Evolutionary conservation across 805 yeast species (phyloP).

Genomic region (Helenozyma rhizophorensis): DNA sequence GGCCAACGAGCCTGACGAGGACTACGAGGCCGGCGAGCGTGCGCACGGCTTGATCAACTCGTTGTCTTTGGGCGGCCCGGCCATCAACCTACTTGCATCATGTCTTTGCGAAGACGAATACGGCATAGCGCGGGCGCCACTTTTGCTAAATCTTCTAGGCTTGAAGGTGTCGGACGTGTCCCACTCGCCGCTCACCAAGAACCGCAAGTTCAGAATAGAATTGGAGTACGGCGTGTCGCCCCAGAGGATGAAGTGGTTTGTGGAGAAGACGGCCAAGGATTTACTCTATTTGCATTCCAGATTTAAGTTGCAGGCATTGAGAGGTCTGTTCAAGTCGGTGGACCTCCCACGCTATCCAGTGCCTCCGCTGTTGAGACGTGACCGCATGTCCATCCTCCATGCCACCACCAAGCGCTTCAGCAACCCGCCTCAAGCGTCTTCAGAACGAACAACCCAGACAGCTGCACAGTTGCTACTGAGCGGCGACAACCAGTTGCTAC

Average conservation of each 20-base stretch:
- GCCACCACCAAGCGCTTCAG: not conserved
- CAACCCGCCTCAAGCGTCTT: not conserved
- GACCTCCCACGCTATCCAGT: constrained; percentile 44
- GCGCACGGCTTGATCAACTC: constrained; percentile 36
- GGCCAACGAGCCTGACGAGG: constrained; percentile 19
- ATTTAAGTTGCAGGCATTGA: constrained; percentile 42
- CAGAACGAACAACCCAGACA: constrained; percentile 1
- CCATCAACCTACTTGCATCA: constrained; percentile 70
- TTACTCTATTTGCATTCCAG: constrained; percentile 66
- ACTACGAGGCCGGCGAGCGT: constrained; percentile 31
- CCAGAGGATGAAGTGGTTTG: constrained; percentile 73
- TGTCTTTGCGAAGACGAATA: constrained; percentile 72
- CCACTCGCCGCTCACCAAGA: constrained; percentile 33
- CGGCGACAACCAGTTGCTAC: too few species aligned
- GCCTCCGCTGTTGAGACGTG: constrained; percentile 29
- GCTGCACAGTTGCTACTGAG: too few species aligned
- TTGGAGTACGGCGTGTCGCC: constrained; percentile 89
- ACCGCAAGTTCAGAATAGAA: constrained; percentile 55
- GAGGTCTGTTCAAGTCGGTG: constrained; percentile 23
- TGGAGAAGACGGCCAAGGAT: constrained; percentile 69
- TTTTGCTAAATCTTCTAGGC: constrained; percentile 68
- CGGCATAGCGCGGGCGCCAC: constrained; percentile 76
- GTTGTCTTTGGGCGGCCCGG: constrained; percentile 65
- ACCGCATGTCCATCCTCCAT: constrained; percentile 1
- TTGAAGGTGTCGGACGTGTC: constrained; percentile 55